Evolutionary conservation across 2,329 filamentous ascomycete genomes (phyloP), one percentile per base, ranked within the genome.

Genomic region (Escovopsis sp.): DNA sequence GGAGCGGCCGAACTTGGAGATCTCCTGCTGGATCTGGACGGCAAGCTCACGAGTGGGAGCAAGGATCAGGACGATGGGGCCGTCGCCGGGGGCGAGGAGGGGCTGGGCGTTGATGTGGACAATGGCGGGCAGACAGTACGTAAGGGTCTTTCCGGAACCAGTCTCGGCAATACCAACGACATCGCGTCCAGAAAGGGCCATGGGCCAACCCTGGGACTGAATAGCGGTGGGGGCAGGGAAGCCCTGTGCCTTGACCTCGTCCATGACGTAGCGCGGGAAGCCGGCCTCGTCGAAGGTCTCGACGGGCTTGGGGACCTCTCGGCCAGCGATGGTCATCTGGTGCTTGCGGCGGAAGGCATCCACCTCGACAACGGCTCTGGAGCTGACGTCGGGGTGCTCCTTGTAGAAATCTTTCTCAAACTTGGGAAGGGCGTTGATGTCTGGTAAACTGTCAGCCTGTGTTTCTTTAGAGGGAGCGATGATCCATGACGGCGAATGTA

Each of bases 391-490:
- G 30, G 81, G 73, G 59, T 91, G 80, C 67, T 96, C 91, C 71
- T 96, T 94, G 77, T 98, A 98, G 70, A 98, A 98, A 8, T 85
- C 88, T 69, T 98, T 98, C 63, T 98, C 91, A 68, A 98, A 98
- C 66, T 96, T 96, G 55, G 91, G 89, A 38, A 98, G 59, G 6
- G 80, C 63, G 57, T 63, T 70, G 42, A 91, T 55, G 60, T 98
- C 91, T 91, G 51, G 18, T 33, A 11, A 6, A 34, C 5, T 4
- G 18, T 40, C 26, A 40, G 18, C 23, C 7, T 32, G 28, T 32
- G 28, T 32, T 9, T 32, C 4, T 11, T 9, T 2, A 36, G 12
- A 12, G 12, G 33, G 19, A 7, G 2, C 18, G 33, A 28, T 32
- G 18, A 9, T 11, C 28, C 4, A 32, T 4, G 6, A 30, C 28